A percentile compares a stretch with the other conserved stretches of the same genome.
phyloP scores from a whole-genome alignment of 768 basidiomycete species.

The Paxillus involutus region DNA sequence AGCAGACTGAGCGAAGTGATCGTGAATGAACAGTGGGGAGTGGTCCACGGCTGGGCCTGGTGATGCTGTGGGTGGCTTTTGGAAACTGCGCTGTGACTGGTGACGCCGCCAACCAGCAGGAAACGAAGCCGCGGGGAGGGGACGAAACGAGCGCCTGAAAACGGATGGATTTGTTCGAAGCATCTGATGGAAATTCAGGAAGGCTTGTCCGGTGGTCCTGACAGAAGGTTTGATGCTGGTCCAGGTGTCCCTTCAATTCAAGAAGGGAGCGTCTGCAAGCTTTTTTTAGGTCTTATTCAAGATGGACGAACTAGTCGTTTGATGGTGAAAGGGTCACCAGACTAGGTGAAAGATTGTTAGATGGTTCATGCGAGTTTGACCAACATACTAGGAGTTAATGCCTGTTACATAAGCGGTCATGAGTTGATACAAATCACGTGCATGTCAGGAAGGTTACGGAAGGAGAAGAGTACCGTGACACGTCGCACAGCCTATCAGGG shows the following conservation, averaged over 20 bases:
- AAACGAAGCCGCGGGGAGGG: not conserved
- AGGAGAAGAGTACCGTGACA: no score
- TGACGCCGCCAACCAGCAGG: conserved; percentile 8
- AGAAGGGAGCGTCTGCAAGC: no score
- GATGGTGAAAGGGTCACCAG: no score
- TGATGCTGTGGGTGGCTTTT: conserved; percentile 1
- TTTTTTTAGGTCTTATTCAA: no score
- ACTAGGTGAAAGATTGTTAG: no score
- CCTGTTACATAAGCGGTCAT: no score
- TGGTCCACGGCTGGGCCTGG: conserved; percentile 3
- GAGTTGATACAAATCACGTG: no score
- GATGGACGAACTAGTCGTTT: no score
- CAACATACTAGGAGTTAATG: no score
- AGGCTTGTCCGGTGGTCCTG: not conserved
- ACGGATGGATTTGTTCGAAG: conserved; percentile 9
- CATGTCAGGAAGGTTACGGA: no score
- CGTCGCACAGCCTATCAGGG: no score
- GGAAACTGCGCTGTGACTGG: conserved; percentile 16
- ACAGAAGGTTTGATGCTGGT: not conserved
- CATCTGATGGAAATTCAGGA: conserved; percentile 7
- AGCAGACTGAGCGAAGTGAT: conserved; percentile 35
- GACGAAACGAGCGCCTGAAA: conserved; percentile 5
- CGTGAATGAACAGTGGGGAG: conserved; percentile 22
- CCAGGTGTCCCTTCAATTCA: not conserved
- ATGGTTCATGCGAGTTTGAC: no score